phyloP scores from a whole-genome alignment of 805 yeast genomes.

The Ogataea methanolica region DNA sequence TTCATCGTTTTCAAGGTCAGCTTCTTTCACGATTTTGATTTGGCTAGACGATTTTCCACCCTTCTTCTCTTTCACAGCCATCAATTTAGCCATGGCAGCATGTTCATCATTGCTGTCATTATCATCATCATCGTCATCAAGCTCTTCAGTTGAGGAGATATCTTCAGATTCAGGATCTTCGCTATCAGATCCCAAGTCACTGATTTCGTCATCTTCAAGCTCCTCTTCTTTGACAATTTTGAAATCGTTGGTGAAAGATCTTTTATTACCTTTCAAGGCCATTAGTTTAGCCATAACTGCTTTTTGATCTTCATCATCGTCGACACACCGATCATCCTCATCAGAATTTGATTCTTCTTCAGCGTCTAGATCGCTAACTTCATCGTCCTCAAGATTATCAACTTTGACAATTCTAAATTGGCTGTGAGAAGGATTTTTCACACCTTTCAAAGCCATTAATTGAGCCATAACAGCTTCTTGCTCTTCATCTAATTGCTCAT shows the following conservation, averaged over 20 bases:
- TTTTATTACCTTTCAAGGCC: slow-evolving; percentile 45
- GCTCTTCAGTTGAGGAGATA: not conserved
- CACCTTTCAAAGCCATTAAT: slow-evolving; percentile 22
- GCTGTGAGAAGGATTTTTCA: slow-evolving; percentile 22
- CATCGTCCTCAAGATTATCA: slow-evolving; percentile 23
- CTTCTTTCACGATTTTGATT: slow-evolving; percentile 5
- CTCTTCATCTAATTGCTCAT: slow-evolving; percentile 17
- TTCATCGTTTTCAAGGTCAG: slow-evolving; percentile 1
- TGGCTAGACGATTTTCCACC: slow-evolving; percentile 12
- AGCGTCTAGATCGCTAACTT: slow-evolving; percentile 10
- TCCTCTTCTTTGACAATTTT: slow-evolving; percentile 8
- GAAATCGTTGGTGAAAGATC: slow-evolving; percentile 12
- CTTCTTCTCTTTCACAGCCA: slow-evolving; percentile 47
- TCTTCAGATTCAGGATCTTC: slow-evolving; percentile 1
- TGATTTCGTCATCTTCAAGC: slow-evolving; percentile 8
- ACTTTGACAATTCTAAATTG: slow-evolving; percentile 28
- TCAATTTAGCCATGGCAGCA: slow-evolving; percentile 58
- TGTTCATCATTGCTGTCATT: slow-evolving; percentile 23
- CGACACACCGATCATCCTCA: not conserved
- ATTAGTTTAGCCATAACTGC: slow-evolving; percentile 58
- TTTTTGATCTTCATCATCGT: slow-evolving; percentile 33
- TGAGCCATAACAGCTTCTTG: slow-evolving; percentile 23
- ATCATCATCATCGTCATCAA: slow-evolving; percentile 4
- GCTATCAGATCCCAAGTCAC: slow-evolving; percentile 1
- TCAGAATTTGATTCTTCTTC: slow-evolving; percentile 1